These are phyloP conservation scores for Aspergillus oerlinghausenensis DNA, from an alignment of 2,329 filamentous ascomycete species.

Conservation along the genomic window DNA sequence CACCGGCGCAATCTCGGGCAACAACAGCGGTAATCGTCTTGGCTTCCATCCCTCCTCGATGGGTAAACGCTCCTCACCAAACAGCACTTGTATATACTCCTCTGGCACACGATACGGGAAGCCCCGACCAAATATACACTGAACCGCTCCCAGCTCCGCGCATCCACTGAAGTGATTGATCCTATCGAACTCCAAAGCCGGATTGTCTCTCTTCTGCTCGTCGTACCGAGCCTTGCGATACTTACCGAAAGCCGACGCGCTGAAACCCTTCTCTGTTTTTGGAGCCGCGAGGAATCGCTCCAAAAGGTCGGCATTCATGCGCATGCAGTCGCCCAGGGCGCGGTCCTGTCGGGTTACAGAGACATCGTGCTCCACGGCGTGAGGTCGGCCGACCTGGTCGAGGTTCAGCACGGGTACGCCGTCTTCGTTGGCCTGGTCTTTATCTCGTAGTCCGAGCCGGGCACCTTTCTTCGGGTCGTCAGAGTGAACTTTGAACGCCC, in stretches of 20 bases:
- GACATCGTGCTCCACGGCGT: conserved; percentile 15
- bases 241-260: conserved; percentile 3
- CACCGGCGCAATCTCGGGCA: conserved; percentile 6
- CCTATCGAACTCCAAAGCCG: conserved; percentile 2
- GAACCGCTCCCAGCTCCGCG: conserved; percentile 7
- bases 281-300: conserved; percentile 1
- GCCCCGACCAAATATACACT: conserved; percentile 10
- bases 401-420: conserved; percentile 9
- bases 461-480: conserved; percentile 6
- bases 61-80: conserved; percentile 15
- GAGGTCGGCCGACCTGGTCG: conserved; percentile 12
- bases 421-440: conserved; percentile 5
- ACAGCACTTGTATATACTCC: conserved; percentile 10
- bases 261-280: not conserved
- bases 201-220: conserved; percentile 6
- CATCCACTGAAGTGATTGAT: conserved; percentile 9
- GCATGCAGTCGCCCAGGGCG: conserved; percentile 10
- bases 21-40: conserved; percentile 3
- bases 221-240: conserved; percentile 9
- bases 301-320: conserved; percentile 4
- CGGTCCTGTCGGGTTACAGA: conserved; percentile 15
- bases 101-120: conserved; percentile 5
- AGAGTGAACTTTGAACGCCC: conserved; percentile 10
- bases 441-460: conserved; percentile 10
- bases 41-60: conserved; percentile 14